These are phyloP conservation scores for Sideroxylon spinosum DNA, from an alignment of 179 eudicot genomes.

Conservation along the genomic window DNA sequence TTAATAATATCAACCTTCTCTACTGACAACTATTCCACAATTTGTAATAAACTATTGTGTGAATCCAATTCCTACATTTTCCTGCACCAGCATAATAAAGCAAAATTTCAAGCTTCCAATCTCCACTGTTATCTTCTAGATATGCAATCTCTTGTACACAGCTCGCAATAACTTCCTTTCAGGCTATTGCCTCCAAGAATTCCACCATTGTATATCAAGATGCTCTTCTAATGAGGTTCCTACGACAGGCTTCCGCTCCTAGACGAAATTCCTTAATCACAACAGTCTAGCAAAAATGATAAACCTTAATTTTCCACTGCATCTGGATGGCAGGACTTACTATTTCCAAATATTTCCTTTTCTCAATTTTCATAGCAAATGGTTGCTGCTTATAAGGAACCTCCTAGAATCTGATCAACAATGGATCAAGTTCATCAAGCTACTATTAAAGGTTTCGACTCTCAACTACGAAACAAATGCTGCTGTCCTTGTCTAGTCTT, in stretches of 20 bases:
- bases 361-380: neutral
- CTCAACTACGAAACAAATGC: neutral
- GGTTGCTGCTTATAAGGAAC: neutral
- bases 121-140: constrained; percentile 1
- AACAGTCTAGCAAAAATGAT: neutral
- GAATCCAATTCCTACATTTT: neutral
- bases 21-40: neutral
- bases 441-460: neutral
- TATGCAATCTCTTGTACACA: neutral
- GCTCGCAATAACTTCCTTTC: neutral
- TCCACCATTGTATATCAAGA: neutral
- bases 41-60: neutral
- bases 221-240: neutral
- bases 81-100: constrained; percentile 1
- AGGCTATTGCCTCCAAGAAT: neutral
- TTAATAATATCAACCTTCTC: neutral
- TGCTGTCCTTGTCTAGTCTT: neutral
- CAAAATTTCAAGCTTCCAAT: neutral
- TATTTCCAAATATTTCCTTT: neutral
- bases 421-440: constrained; percentile 5
- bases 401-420: neutral
- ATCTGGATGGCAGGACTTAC: neutral
- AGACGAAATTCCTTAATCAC: neutral
- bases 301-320: neutral
- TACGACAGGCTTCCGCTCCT: neutral